A percentile compares a stretch with the other conserved stretches of the same genome.
Conservation (phyloP, 1,284 basidiomycete genomes). For the Acaromyces ingoldii region DNA sequence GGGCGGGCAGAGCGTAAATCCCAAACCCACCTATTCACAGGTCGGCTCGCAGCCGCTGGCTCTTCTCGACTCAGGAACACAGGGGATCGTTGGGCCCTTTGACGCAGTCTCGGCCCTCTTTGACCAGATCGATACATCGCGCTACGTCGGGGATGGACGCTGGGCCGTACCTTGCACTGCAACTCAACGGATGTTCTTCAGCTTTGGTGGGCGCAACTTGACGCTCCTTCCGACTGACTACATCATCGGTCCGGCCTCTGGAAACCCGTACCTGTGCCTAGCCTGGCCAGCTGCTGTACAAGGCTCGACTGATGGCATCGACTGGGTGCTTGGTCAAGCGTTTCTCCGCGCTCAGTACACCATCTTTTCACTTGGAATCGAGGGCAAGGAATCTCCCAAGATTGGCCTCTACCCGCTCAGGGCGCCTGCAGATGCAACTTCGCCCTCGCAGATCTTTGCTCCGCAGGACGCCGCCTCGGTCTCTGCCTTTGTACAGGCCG, state of each 20-base stretch:
- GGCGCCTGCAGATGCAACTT: conserved; percentile 52
- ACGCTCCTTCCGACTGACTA: conserved; percentile 74
- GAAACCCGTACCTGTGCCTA: conserved; percentile 67
- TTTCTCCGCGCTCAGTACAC: conserved; percentile 78
- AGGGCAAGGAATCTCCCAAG: conserved; percentile 21
- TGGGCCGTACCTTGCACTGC: conserved; percentile 79
- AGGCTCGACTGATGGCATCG: conserved; percentile 69
- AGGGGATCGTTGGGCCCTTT: conserved; percentile 74
- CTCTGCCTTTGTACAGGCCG: conserved; percentile 60
- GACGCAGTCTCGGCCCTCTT: conserved; percentile 71
- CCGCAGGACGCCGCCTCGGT: conserved; percentile 49
- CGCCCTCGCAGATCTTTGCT: background rate
- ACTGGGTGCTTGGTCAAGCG: conserved; percentile 80
- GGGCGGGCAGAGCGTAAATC: conserved; percentile 60
- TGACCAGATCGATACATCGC: conserved; percentile 61
- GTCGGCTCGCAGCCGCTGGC: conserved; percentile 63
- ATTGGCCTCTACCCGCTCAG: conserved; percentile 24
- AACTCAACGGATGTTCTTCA: conserved; percentile 60
- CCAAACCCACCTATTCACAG: conserved; percentile 66
- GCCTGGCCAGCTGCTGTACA: conserved; percentile 71
- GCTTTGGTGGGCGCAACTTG: conserved; percentile 59
- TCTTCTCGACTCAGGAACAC: conserved; percentile 71
- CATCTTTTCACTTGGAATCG: conserved; percentile 60
- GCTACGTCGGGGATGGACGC: conserved; percentile 66
- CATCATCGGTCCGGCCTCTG: conserved; percentile 67